Evolutionary conservation across 495 filamentous ascomycete species (phyloP).

Genomic region (Jackrogersella minutella): DNA sequence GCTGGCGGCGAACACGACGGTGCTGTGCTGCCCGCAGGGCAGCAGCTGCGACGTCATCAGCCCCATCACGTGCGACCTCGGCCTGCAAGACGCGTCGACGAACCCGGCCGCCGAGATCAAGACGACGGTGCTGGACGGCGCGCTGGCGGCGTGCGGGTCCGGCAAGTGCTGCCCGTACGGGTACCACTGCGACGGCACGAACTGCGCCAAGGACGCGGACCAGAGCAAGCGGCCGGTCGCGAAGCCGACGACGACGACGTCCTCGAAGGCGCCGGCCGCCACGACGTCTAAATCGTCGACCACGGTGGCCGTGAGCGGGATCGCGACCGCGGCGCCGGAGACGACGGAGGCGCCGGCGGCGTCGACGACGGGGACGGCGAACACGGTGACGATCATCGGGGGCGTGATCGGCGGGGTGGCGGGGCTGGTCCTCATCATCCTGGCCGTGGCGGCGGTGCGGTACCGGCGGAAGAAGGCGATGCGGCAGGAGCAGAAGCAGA

Average conservation of each 20-base stretch:
- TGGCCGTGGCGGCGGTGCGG: slow-evolving; percentile 27
- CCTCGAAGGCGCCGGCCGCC: slow-evolving; percentile 44
- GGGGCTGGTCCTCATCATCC: slow-evolving; percentile 33
- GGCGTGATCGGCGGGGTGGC: slow-evolving; percentile 44
- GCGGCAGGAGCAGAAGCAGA: slow-evolving; percentile 29
- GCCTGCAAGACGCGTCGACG: slow-evolving; percentile 67
- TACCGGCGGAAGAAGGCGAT: slow-evolving; percentile 41
- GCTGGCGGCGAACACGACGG: slow-evolving; percentile 71
- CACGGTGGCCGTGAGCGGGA: slow-evolving; percentile 27
- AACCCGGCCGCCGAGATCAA: slow-evolving; percentile 71
- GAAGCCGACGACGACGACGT: slow-evolving; percentile 41
- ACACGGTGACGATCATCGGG: slow-evolving; percentile 43
- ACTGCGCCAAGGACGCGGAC: slow-evolving; percentile 51
- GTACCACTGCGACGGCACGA: slow-evolving; percentile 67
- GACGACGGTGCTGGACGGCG: slow-evolving; percentile 67
- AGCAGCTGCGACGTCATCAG: slow-evolving; percentile 69
- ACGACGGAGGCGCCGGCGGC: slow-evolving; percentile 18
- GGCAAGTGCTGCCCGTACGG: slow-evolving; percentile 74
- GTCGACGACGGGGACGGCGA: slow-evolving; percentile 18
- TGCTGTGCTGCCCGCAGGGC: slow-evolving; percentile 79
- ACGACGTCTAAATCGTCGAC: slow-evolving; percentile 4
- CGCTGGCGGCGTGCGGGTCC: slow-evolving; percentile 66
- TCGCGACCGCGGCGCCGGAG: slow-evolving; percentile 6
- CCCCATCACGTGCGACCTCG: slow-evolving; percentile 75
- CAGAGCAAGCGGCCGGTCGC: slow-evolving; percentile 50